phyloP scores from a whole-genome alignment of 139 green algal species.

The Chlorella sp. region DNA sequence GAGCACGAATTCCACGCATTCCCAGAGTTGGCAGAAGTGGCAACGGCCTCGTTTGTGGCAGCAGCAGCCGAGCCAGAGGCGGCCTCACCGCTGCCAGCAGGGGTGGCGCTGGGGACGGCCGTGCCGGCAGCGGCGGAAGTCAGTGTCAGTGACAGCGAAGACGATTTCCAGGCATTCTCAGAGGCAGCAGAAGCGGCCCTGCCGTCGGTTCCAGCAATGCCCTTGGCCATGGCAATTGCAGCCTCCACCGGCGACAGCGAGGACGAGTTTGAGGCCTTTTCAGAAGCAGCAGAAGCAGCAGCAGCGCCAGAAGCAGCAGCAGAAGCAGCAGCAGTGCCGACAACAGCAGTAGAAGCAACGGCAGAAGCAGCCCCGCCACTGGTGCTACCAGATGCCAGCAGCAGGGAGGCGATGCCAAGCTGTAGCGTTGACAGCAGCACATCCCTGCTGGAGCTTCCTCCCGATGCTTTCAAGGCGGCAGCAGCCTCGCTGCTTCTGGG shows the following conservation, averaged over 20 bases:
- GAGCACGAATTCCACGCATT: not conserved
- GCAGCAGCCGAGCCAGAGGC: not conserved
- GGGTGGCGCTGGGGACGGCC: not conserved
- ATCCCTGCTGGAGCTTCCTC: not conserved
- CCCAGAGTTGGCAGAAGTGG: not conserved
- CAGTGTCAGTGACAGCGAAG: not conserved
- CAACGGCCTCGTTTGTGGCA: no score
- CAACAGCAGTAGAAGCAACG: no score
- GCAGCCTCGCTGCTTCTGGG: not conserved
- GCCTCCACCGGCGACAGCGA: not conserved
- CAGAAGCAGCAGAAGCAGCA: not conserved
- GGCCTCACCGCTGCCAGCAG: not conserved
- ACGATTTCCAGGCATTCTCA: not conserved
- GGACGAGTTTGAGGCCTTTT: not conserved
- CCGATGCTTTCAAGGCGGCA: not conserved
- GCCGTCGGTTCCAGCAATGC: not conserved
- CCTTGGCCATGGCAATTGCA: no score
- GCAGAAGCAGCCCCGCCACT: not conserved
- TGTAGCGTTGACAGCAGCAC: not conserved
- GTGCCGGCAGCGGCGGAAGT: not conserved
- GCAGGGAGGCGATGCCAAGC: not conserved
- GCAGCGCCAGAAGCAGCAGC: not conserved
- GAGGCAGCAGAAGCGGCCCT: not conserved
- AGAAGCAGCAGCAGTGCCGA: not conserved
- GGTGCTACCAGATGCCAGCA: not conserved